These are phyloP conservation scores for Ophiostoma ulmi DNA, from an alignment of 2,329 filamentous ascomycete species.

Conservation along the genomic window DNA sequence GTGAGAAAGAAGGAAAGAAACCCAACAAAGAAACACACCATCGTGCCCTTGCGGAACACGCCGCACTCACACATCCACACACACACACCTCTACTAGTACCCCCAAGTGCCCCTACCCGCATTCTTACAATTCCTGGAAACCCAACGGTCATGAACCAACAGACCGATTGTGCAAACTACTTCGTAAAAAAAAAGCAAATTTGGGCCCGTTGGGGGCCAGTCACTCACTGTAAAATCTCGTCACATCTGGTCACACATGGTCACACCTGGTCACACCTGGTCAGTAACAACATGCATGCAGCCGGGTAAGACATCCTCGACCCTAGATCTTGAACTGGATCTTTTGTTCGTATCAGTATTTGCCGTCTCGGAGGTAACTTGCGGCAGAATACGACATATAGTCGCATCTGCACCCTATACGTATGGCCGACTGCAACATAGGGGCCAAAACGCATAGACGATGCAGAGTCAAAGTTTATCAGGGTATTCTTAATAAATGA, in stretches of 20 bases:
- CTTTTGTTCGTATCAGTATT: not conserved
- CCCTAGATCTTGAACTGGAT: not conserved
- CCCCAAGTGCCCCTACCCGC: too few relatives aligned
- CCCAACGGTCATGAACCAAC: not conserved
- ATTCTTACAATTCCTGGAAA: not conserved
- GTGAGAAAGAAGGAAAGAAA: not conserved
- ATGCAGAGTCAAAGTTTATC: too few relatives aligned
- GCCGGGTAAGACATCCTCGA: not conserved
- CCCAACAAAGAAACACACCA: not conserved
- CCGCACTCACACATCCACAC: not conserved
- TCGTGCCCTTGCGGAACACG: not conserved
- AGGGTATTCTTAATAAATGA: not conserved
- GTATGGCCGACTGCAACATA: not conserved
- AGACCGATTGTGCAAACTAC: not conserved
- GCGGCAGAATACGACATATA: not conserved
- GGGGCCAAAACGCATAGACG: not conserved
- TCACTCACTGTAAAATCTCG: not conserved
- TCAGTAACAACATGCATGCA: not conserved
- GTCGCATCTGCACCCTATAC: not conserved
- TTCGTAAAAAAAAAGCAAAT: not conserved
- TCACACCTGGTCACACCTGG: not conserved
- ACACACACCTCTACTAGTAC: not conserved
- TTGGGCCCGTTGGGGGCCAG: not conserved
- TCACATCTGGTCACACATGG: not conserved
- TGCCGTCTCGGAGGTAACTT: conserved; percentile 1